Percentiles rank a stretch among this genome's conserved stretches.
Evolutionary conservation across 768 basidiomycete genomes (phyloP).

Genomic region (Tricholoma sp.): DNA sequence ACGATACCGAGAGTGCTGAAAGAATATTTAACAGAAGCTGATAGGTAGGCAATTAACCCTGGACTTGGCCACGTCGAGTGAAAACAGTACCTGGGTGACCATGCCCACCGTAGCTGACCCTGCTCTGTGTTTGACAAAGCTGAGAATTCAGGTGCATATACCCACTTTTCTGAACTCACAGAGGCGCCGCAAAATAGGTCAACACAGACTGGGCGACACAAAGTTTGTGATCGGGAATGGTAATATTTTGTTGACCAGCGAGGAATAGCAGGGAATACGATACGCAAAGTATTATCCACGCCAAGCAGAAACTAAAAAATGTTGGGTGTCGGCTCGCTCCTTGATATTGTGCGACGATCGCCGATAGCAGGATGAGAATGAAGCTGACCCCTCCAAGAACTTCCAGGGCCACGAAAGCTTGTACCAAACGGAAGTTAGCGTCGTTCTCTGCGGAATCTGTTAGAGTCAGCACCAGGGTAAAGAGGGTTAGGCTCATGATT

Average conservation of each 20-base stretch:
- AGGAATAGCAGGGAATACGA: conserved; percentile 30
- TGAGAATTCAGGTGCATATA: neutral
- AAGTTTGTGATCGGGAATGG: conserved; percentile 16
- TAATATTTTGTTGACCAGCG: conserved; percentile 24
- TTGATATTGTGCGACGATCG: conserved; percentile 18
- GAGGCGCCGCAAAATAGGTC: conserved; percentile 27
- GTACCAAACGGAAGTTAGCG: conserved; percentile 4
- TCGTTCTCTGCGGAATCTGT: neutral
- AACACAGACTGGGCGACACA: conserved; percentile 29
- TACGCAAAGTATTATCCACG: conserved; percentile 31
- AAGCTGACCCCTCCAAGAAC: conserved; percentile 23
- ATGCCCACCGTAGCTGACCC: conserved; percentile 21
- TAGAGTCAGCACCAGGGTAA: neutral
- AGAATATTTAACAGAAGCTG: conserved; percentile 26
- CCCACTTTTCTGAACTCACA: conserved; percentile 18
- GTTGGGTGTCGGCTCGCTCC: conserved; percentile 25
- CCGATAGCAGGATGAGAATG: conserved; percentile 20
- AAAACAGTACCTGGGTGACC: conserved; percentile 17
- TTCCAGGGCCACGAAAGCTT: conserved; percentile 27
- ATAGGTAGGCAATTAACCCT: neutral
- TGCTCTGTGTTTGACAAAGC: conserved; percentile 13
- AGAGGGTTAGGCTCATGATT: neutral
- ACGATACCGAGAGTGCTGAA: conserved; percentile 22
- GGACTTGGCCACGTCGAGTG: neutral
- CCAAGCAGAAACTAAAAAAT: conserved; percentile 31